phyloP scores from a whole-genome alignment of 345 rosid species.

The Erucastrum elatum region DNA sequence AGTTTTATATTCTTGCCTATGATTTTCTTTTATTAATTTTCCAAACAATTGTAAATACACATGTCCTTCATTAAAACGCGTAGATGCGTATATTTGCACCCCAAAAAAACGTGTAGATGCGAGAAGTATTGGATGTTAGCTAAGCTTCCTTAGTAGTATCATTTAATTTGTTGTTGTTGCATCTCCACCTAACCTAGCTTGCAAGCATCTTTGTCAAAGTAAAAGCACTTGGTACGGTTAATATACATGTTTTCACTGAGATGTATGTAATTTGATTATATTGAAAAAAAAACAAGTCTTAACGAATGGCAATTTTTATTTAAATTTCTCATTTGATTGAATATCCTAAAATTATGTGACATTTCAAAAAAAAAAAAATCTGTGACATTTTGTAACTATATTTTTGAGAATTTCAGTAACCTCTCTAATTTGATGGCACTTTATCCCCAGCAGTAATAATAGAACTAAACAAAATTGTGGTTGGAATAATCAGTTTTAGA shows the following conservation, averaged over 20 bases:
- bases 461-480: no score
- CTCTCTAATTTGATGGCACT: background rate
- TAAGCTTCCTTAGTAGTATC: background rate
- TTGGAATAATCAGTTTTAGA: background rate
- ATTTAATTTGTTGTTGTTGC: conserved; percentile 22
- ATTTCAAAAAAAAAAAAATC: background rate
- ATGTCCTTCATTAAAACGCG: background rate
- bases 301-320: background rate
- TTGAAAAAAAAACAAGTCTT: no score
- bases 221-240: conserved; percentile 2
- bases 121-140: background rate
- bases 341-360: background rate
- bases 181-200: conserved; percentile 28
- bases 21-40: background rate
- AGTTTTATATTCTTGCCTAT: background rate
- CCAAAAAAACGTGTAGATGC: background rate
- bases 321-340: background rate
- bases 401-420: background rate
- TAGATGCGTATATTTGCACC: background rate
- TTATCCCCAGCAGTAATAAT: no score
- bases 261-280: background rate
- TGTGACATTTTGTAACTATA: background rate
- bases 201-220: conserved; percentile 20
- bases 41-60: background rate
- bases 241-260: background rate